Evolutionary conservation across 441 rosid genomes (phyloP).

Genomic region (Rhodomyrtus psidioides): DNA sequence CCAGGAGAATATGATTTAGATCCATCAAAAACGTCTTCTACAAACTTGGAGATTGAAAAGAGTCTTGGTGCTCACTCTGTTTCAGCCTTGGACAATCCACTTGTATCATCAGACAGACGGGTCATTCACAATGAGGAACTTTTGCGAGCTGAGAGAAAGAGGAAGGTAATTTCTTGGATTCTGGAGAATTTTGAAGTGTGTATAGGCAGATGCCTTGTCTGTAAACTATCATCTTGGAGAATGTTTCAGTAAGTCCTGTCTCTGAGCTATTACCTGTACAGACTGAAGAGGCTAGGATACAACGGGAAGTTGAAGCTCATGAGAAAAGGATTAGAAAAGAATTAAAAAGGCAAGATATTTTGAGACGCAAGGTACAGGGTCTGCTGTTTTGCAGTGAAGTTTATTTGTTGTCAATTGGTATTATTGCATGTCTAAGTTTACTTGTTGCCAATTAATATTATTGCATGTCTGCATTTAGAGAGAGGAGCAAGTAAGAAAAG

Average conservation of each 20-base stretch:
- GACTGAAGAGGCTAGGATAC: constrained; percentile 84
- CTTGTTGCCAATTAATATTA: constrained; percentile 10
- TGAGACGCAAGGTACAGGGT: constrained; percentile 68
- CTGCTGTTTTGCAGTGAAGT: constrained; percentile 3
- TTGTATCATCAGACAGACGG: constrained; percentile 42
- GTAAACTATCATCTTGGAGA: neutral
- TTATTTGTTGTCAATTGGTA: constrained; percentile 11
- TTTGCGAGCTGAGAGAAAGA: constrained; percentile 54
- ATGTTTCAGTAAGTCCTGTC: constrained; percentile 8
- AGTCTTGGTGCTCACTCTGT: constrained; percentile 32
- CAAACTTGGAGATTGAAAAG: constrained; percentile 28
- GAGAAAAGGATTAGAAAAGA: constrained; percentile 83
- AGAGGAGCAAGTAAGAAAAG: constrained; percentile 90
- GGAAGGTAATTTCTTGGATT: constrained; percentile 40
- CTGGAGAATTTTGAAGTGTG: constrained; percentile 1
- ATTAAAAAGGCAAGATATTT: constrained; percentile 79
- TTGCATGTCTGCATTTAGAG: constrained; percentile 33
- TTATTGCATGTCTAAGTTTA: constrained; percentile 9
- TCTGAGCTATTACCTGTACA: constrained; percentile 4
- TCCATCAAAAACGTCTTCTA: constrained; percentile 34
- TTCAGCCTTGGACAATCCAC: constrained; percentile 36
- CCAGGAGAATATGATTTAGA: constrained; percentile 37
- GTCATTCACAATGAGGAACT: constrained; percentile 44
- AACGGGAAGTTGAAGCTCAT: constrained; percentile 77
- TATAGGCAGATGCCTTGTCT: neutral